Conservation (phyloP, 495 filamentous ascomycete genomes). For the Halenospora varia region DNA sequence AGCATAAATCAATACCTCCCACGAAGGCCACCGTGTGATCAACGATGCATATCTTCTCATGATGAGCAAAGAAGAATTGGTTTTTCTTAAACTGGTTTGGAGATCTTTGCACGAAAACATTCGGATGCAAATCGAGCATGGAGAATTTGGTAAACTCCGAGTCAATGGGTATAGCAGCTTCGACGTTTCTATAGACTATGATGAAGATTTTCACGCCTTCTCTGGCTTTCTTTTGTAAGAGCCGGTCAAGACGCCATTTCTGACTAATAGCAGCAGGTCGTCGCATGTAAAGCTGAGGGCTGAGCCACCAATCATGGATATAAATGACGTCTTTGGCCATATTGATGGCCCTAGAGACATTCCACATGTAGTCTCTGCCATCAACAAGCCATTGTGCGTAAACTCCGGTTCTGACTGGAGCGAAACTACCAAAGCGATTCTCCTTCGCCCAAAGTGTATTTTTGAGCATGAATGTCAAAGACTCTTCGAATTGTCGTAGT, state of each 20-base stretch:
- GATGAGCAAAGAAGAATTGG: constrained; percentile 99
- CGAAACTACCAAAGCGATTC: constrained; percentile 92
- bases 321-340: constrained; percentile 99
- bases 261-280: constrained; percentile 94
- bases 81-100: constrained; percentile 98
- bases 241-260: constrained; percentile 94
- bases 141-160: constrained; percentile 99
- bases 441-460: constrained; percentile 74
- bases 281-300: constrained; percentile 93
- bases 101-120: constrained; percentile 91
- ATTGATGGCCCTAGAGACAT: constrained; percentile 92
- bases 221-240: constrained; percentile 88
- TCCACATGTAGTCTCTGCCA: constrained; percentile 98
- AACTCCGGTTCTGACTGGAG: constrained; percentile 78
- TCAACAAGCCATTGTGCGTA: constrained; percentile 98
- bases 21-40: constrained; percentile 96
- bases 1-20: constrained; percentile 95
- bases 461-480: constrained; percentile 76
- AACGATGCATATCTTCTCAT: constrained; percentile 94
- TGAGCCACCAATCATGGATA: constrained; percentile 99
- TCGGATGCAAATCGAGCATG: constrained; percentile 90
- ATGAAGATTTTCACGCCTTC: constrained; percentile 98
- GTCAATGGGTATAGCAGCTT: constrained; percentile 95
- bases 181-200: constrained; percentile 97
- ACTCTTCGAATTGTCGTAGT: constrained; percentile 88